Evolutionary conservation across 2,329 filamentous ascomycete genomes (phyloP), one percentile per base, ranked within the genome.

Genomic region (Cladosporium sp.): DNA sequence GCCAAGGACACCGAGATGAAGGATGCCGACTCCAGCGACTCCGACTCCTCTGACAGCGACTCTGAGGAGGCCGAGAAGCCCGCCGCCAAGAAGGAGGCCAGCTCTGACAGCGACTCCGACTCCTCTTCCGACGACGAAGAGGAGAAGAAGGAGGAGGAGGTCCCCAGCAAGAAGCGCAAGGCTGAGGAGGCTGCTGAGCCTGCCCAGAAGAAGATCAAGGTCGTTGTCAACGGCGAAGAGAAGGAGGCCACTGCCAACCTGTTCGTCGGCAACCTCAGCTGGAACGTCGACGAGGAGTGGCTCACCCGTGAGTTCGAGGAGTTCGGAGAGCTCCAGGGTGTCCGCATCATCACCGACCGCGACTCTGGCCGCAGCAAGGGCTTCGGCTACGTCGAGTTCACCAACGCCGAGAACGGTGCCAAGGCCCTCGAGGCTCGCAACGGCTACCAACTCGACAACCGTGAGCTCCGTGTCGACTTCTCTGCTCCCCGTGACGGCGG

Each of bases 301-400:
- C 88, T 97, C 69, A 85, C 86, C 71, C 86, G 89, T 73, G 90
- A 94, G 78, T 97, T 97, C 82, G 87, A 93, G 82, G 81, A 86
- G 68, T 94, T 89, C 74, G 89, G 89, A 69, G 90, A 90, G 75
- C 84, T 96, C 65, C 81, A 83, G 70, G 86, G 87, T 73, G 90
- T 89, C 70, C 90, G 92, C 73, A 88, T 97, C 75, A 91, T 97
- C 78, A 93, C 88, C 72, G 92, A 96, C 82, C 89, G 89, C 78
- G 87, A 89, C 64, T 86, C 84, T 75, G 91, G 91, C 74, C 90
- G 92, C 76, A 94, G 93, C 79, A 93, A 93, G 82, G 93, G 86
- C 70, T 97, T 96, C 79, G 93, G 93, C 67, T 97, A 97, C 77
- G 91, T 97, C 73, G 93, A 97, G 83, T 97, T 93, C 80, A 83